Percentiles rank a stretch among this genome's conserved stretches.
Conservation (phyloP, 257 asterid genomes). For the Capsicum pubescens region DNA sequence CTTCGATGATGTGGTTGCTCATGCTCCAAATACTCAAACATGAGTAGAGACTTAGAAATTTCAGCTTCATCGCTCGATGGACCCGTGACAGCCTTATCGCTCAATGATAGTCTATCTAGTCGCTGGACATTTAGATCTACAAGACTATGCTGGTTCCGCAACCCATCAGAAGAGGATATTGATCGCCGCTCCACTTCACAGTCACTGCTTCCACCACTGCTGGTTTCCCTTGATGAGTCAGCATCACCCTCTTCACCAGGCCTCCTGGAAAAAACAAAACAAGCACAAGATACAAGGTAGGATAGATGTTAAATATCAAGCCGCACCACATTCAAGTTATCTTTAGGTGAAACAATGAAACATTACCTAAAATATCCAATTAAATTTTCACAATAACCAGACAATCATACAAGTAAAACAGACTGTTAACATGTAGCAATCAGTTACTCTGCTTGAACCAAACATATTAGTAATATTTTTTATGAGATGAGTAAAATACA, state of each 20-base stretch:
- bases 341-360: slow-evolving; percentile 15
- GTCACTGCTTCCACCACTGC: slow-evolving; percentile 53
- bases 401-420: not conserved
- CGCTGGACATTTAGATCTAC: slow-evolving; percentile 38
- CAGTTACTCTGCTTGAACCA: slow-evolving; percentile 6
- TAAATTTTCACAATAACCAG: not conserved
- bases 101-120: slow-evolving; percentile 40
- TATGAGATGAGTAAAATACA: not conserved
- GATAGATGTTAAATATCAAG: not conserved
- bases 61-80: slow-evolving; percentile 50
- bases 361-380: slow-evolving; percentile 12
- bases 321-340: not conserved
- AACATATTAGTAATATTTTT: not conserved
- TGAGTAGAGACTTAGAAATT: slow-evolving; percentile 43
- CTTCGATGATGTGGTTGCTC: slow-evolving; percentile 70
- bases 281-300: slow-evolving; percentile 27
- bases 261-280: slow-evolving; percentile 39
- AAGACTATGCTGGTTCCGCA: slow-evolving; percentile 34
- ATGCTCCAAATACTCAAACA: slow-evolving; percentile 65
- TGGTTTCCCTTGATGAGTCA: slow-evolving; percentile 51
- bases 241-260: slow-evolving; percentile 45
- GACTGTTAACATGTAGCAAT: not conserved
- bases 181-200: slow-evolving; percentile 44
- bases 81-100: slow-evolving; percentile 41
- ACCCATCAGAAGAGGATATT: slow-evolving; percentile 40